Conservation (phyloP, 352 stramenopile species). For the Globisporangium polare region DNA sequence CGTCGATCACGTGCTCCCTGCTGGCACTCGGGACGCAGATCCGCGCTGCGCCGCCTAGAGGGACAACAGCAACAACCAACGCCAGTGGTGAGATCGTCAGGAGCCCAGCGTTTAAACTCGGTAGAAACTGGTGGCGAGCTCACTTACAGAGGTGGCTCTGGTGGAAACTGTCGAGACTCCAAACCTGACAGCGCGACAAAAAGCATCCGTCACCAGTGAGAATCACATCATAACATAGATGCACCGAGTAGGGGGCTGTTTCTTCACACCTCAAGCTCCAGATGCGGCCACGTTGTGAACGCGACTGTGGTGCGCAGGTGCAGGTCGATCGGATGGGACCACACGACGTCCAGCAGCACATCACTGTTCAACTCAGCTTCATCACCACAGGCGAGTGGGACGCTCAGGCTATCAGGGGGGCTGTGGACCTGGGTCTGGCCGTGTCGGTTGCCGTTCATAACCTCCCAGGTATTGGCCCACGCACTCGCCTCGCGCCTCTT, state of each 20-base stretch:
- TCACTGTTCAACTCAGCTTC: not conserved
- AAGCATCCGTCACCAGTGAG: not conserved
- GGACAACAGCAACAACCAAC: not conserved
- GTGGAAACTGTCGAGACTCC: slow-evolving; percentile 37
- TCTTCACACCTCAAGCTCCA: slow-evolving; percentile 29
- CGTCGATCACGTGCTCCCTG: slow-evolving; percentile 42
- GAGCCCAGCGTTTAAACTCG: not conserved
- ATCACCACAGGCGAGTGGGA: slow-evolving; percentile 3
- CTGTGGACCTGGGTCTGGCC: slow-evolving; percentile 48
- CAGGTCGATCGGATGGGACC: slow-evolving; percentile 51
- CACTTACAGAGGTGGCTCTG: slow-evolving; percentile 35
- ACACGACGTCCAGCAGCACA: slow-evolving; percentile 33
- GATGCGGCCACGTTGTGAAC: slow-evolving; percentile 31
- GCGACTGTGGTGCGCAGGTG: slow-evolving; percentile 26
- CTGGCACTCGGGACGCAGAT: slow-evolving; percentile 28
- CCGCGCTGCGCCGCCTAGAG: slow-evolving; percentile 28
- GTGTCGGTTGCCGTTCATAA: slow-evolving; percentile 33
- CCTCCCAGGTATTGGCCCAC: slow-evolving; percentile 23
- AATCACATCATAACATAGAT: not conserved
- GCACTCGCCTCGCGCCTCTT: not conserved
- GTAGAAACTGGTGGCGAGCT: not conserved
- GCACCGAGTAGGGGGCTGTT: not conserved
- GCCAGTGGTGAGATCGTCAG: not conserved
- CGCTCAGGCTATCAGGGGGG: slow-evolving; percentile 9
- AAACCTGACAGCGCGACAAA: slow-evolving; percentile 15